Evolutionary conservation across 2,329 filamentous ascomycete genomes (phyloP), one percentile per base, ranked within the genome.

Genomic region (Leptodontidium sp.): DNA sequence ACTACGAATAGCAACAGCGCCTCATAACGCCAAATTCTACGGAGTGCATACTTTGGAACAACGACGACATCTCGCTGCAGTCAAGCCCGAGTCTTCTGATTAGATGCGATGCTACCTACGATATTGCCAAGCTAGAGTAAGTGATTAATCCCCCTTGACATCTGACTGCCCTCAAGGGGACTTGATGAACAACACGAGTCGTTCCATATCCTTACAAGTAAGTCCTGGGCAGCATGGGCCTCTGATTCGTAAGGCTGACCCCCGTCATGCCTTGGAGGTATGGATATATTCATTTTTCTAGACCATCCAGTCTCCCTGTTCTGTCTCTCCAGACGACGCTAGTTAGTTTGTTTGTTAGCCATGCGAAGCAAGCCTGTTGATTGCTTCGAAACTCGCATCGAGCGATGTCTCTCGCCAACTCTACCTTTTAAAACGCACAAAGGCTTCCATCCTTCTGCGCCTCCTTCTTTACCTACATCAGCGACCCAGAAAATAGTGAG

Each of bases 201-300:
- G 57, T 24, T 45, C 57, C 57, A 17, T 47, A 26, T 24, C 38
- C n/a, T 61, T 32, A 15, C 32, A 21, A 21, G 21, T 21, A 21
- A 21, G 21, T 21, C 21, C 21, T 21, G 21, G 21, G 21, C 3
- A 12, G 15, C 35, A 55, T 61, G 58, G 65, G 50, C 43, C 26
- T 32, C 24, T 58, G 17, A 70, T 64, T 70, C 68, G 68, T 66
- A 68, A 66, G 70, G 70, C 70, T 71, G 65, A 62, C 15, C 38
- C 21, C 49, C 24, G 12, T 49, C 50, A 26, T 59, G 47, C 58
- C 29, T 62, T 32, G 8, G 6, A 26, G 21, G 21, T 21, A 21
- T 21, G 21, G 21, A 21, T 21, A 21, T 21, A 21, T 21, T 21
- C 21, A 21, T 21, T 21, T 21, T 21, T 21, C 21, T 1, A 29